Evolutionary conservation across 2,329 filamentous ascomycete species (phyloP).

Genomic region (Penicillium sp.): DNA sequence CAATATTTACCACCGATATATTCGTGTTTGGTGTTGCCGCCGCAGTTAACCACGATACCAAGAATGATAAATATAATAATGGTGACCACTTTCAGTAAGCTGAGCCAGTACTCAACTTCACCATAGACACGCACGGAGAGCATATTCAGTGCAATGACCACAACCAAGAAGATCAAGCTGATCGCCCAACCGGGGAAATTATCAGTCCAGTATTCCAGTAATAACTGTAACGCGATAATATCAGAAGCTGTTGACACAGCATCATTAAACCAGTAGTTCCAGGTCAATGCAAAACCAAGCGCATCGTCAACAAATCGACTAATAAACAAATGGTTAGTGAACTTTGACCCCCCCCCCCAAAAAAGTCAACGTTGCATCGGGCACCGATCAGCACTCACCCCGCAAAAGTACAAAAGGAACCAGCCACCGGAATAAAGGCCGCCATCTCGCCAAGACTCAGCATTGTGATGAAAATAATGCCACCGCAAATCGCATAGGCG

Average conservation of each 20-base stretch:
- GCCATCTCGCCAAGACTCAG: constrained; percentile 61
- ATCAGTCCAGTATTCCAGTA: constrained; percentile 62
- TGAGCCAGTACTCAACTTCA: constrained; percentile 48
- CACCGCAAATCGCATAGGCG: constrained; percentile 56
- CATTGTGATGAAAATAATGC: constrained; percentile 60
- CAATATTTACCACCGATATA: constrained; percentile 62
- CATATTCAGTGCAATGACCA: constrained; percentile 54
- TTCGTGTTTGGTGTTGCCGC: constrained; percentile 52
- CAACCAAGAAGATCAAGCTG: constrained; percentile 60
- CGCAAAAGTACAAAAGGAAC: constrained; percentile 56
- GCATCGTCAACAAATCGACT: constrained; percentile 47
- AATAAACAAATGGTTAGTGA: constrained; percentile 3
- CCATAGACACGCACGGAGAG: constrained; percentile 55
- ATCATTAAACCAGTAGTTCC: constrained; percentile 63
- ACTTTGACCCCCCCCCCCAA: neutral
- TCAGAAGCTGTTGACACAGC: constrained; percentile 61
- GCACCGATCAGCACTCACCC: constrained; percentile 35
- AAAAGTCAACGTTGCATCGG: constrained; percentile 1
- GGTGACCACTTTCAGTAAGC: constrained; percentile 42
- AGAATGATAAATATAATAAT: constrained; percentile 60
- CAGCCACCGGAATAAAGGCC: constrained; percentile 55
- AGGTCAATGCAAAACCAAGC: constrained; percentile 45
- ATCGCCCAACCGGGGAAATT: constrained; percentile 63
- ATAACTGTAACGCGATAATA: constrained; percentile 57
- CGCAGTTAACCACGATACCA: constrained; percentile 59